Evolutionary conservation across 805 yeast genomes (phyloP).

Genomic region (Wickerhamomyces bovis): DNA sequence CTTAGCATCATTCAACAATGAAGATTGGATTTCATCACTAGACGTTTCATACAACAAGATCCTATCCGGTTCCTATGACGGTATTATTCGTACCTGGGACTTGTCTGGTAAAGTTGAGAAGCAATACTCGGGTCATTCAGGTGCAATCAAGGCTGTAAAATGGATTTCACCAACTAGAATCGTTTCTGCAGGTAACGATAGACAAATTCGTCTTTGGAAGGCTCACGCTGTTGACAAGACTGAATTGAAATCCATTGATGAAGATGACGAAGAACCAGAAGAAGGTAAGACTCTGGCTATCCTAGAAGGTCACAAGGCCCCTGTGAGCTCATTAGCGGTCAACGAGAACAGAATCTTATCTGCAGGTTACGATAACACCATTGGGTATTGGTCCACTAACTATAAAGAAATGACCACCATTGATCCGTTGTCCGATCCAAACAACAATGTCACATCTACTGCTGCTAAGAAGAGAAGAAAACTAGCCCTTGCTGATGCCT

Average conservation of each 20-base stretch:
- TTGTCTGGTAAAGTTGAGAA: constrained; percentile 72
- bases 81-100: constrained; percentile 86
- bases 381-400: constrained; percentile 87
- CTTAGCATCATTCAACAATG: constrained; percentile 80
- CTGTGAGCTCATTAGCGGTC: constrained; percentile 67
- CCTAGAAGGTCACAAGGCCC: constrained; percentile 83
- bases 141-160: constrained; percentile 75
- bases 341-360: constrained; percentile 63
- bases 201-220: constrained; percentile 86
- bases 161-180: constrained; percentile 74
- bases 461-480: constrained; percentile 87
- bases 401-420: constrained; percentile 76
- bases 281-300: constrained; percentile 78
- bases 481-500: constrained; percentile 69
- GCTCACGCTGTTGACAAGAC: constrained; percentile 36
- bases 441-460: constrained; percentile 52
- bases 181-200: constrained; percentile 83
- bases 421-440: constrained; percentile 39
- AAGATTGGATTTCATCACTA: constrained; percentile 88
- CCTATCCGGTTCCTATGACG: constrained; percentile 89
- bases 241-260: constrained; percentile 15
- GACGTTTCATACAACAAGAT: constrained; percentile 44
- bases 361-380: constrained; percentile 72
- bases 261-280: constrained; percentile 43
- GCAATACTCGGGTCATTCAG: constrained; percentile 84